Base-by-base conservation (phyloP, 1,284 basidiomycete species). In the Entoloma clypeatum region DNA sequence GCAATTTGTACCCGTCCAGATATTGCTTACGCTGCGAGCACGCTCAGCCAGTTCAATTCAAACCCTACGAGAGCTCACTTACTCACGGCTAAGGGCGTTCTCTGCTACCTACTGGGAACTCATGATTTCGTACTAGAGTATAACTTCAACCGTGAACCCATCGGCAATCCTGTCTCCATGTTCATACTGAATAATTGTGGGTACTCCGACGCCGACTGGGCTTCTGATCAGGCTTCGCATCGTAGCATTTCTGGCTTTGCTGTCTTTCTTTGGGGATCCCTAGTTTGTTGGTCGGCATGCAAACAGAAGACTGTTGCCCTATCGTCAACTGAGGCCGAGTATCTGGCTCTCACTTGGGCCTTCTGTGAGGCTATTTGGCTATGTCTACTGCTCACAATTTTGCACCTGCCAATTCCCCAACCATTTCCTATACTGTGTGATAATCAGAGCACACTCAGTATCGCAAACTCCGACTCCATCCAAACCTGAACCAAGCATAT, bases 71-170 rank as follows among this genome's bases (percentile, higher is more conserved):
- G n/a, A 28, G 25, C 17, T 8, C 58, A 55, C 43, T 36, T 34
- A 26, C 52, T 52, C 0, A 57, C 58, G 5, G 54, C 58, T 2
- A 54, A 61, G 28, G 55, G 44, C 21, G 46, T 61, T n/a, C 39
- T 64, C 4, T 48, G 51, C 0, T 68, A 67, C 39, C 44, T 69
- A 3, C 44, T 50, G 9, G 56, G 54, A 0, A 65, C 61, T 0
- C 25, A 44, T 3, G 36, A 56, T 25, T 39, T 48, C 27, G 48
- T 43, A 3, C 39, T 64, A 22, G 36, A 36, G 17, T 50, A 47
- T 33, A 32, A 26, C 19, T 16, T 28, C 8, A 24, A 28, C 23
- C 23, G 26, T 16, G 21, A 18, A 6, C 23, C 23, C 16, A 21
- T 21, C 5, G 11, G 7, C 17, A 18, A 41, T 10, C 10, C 36